Base-by-base conservation (phyloP, 2,329 filamentous ascomycete genomes). In the Fusarium sublunatum region DNA sequence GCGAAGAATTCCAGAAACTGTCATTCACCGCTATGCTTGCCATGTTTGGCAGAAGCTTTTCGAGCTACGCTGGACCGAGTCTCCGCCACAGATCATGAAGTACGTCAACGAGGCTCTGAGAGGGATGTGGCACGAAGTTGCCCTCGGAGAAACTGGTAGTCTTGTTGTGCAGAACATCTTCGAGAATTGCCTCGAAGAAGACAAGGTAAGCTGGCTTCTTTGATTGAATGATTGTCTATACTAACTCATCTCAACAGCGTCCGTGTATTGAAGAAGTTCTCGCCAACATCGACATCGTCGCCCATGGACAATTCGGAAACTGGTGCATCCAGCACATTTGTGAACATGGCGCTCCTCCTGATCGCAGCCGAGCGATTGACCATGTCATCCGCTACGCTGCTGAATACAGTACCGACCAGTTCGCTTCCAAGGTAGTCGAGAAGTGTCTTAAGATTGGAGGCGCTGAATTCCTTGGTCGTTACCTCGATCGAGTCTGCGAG, bases 271-370 rank as follows among this genome's bases (percentile, higher is more conserved):
- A 97, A 76, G 95, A 99, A 77, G 95, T 99, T 35, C 86, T 99
- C 53, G 87, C 86, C 59, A 97, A 95, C 75, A 97, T 99, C 70
- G 93, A 99, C 78, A 91, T 97, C 61, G 93, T 99, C 72, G 91
- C 95, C 57, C 94, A 97, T 75, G 95, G 95, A 25, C 95, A 99
- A 75, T 99, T 99, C 74, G 95, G 95, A 53, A 99, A 99, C 76
- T 99, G 95, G 95, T 99, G 95, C 80, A 98, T 99, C 72, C 95
- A 99, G 79, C 95, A 99, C 78, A 93, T 99, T 70, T 99, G 95
- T 78, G 95, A 99, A 77, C 95, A 99, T 74, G 94, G 96, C 46
- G 90, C 90, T 54, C 91, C 93, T 29, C 88, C 90, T 36, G 96
- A 99, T 77, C 93, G 94, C 70, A 94, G 90, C 77, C 90, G 93